Conservation (phyloP, 352 stramenopile genomes). For the Globisporangium carolinianum region DNA sequence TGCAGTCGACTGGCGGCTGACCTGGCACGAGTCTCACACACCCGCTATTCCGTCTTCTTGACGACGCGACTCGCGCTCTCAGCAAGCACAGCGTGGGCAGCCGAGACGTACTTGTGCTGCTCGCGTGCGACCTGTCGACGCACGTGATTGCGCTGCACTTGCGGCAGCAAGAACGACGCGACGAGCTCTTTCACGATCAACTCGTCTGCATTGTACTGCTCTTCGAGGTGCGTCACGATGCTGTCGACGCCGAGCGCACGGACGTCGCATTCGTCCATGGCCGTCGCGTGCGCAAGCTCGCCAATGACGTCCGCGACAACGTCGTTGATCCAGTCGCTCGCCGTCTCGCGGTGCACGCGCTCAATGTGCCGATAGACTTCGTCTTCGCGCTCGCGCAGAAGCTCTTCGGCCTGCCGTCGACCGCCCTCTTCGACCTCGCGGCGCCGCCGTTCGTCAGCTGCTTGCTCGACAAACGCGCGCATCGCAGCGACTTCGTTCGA, state of each 20-base stretch:
- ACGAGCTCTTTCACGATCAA: conserved; percentile 73
- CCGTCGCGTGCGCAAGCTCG: conserved; percentile 36
- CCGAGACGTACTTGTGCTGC: conserved; percentile 62
- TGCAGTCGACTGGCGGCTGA: no score
- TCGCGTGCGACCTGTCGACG: conserved; percentile 46
- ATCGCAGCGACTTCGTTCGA: conserved; percentile 74
- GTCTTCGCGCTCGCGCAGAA: conserved; percentile 75
- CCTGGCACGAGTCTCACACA: no score
- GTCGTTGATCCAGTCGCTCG: conserved; percentile 60
- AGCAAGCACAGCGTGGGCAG: conserved; percentile 48
- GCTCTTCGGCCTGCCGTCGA: conserved; percentile 80
- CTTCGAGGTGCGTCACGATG: conserved; percentile 52
- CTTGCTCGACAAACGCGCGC: conserved; percentile 59
- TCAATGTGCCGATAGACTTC: conserved; percentile 74
- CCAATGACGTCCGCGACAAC: conserved; percentile 50
- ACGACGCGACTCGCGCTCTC: conserved; percentile 24
- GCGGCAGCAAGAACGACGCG: conserved; percentile 71
- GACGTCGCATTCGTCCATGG: conserved; percentile 50
- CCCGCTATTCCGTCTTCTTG: not conserved
- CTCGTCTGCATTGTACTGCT: conserved; percentile 36
- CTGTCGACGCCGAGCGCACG: conserved; percentile 26
- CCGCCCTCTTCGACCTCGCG: conserved; percentile 85
- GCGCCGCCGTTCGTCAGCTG: conserved; percentile 54
- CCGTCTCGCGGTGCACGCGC: conserved; percentile 76
- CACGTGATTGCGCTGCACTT: conserved; percentile 64